Evolutionary conservation across 306 rosid species (phyloP).

Genomic region (Carpinus viminea): DNA sequence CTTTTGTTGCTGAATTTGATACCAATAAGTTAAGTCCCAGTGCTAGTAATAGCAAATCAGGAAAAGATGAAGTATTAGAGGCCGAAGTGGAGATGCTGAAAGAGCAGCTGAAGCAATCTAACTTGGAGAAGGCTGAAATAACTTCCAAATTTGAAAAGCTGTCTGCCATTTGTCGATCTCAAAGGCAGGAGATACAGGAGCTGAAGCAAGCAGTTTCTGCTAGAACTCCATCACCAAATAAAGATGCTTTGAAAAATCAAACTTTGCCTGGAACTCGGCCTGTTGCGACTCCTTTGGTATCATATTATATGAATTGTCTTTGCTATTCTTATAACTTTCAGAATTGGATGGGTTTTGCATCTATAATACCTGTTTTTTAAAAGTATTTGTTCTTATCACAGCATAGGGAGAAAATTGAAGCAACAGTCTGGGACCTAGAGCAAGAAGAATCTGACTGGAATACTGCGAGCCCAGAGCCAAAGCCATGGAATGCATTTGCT

Average conservation of each 20-base stretch:
- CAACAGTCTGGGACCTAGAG: conserved; percentile 38
- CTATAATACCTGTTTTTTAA: background rate
- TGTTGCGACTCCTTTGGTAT: conserved; percentile 51
- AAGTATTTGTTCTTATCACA: background rate
- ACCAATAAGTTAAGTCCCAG: conserved; percentile 51
- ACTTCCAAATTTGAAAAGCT: conserved; percentile 89
- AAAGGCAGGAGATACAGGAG: conserved; percentile 91
- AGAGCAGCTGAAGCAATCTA: conserved; percentile 73
- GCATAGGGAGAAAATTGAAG: conserved; percentile 37
- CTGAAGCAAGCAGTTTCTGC: conserved; percentile 83
- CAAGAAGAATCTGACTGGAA: conserved; percentile 52
- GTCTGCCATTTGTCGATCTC: conserved; percentile 92
- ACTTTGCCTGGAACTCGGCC: conserved; percentile 44
- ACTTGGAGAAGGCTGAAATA: conserved; percentile 78
- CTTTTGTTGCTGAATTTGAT: conserved; percentile 86
- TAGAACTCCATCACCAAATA: conserved; percentile 65
- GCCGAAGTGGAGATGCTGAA: conserved; percentile 75
- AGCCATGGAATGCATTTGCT: conserved; percentile 79
- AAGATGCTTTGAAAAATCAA: conserved; percentile 50
- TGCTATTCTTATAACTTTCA: conserved; percentile 9
- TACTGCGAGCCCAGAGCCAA: conserved; percentile 58
- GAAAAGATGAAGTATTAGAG: conserved; percentile 71
- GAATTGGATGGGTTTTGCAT: conserved; percentile 11
- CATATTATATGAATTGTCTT: conserved; percentile 8
- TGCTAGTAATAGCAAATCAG: conserved; percentile 42